Conservation (phyloP, 345 rosid genomes). For the Alliaria petiolata region DNA sequence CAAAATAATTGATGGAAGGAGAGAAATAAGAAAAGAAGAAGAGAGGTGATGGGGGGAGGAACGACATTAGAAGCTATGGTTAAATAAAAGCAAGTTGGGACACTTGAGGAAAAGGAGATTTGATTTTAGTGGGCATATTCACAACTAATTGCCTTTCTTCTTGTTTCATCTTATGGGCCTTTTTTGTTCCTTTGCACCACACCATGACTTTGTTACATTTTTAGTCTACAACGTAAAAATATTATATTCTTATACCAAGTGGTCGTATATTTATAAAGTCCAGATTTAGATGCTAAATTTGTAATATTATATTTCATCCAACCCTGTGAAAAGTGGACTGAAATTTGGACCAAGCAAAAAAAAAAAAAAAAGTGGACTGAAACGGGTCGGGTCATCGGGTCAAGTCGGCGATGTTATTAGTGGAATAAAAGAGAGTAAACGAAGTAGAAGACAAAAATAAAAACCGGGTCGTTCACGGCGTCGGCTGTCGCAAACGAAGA, state of each 20-base stretch:
- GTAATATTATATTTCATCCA: background rate
- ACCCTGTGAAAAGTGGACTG: background rate
- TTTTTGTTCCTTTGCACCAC: slow-evolving; percentile 17
- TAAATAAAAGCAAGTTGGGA: slow-evolving; percentile 30
- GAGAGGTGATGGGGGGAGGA: slow-evolving; percentile 27
- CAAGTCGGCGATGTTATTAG: background rate
- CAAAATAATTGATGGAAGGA: background rate
- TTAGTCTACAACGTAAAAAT: slow-evolving; percentile 2
- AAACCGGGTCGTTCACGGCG: slow-evolving; percentile 32
- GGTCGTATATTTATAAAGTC: slow-evolving; percentile 4
- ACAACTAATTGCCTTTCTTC: slow-evolving; percentile 20
- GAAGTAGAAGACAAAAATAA: background rate
- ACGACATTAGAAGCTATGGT: slow-evolving; percentile 11
- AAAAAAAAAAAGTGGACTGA: background rate
- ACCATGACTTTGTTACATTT: slow-evolving; percentile 28
- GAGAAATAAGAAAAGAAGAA: background rate
- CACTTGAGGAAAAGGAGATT: slow-evolving; percentile 20
- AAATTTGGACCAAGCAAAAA: no score
- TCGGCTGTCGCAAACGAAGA: slow-evolving; percentile 29
- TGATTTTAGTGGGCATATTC: slow-evolving; percentile 24
- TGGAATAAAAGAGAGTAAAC: slow-evolving; percentile 14
- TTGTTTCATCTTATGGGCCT: slow-evolving; percentile 26
- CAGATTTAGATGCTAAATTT: background rate
- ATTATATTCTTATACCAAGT: slow-evolving; percentile 11
- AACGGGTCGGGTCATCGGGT: slow-evolving; percentile 8